phyloP scores from a whole-genome alignment of 495 filamentous ascomycete genomes.

The Penicillium coprophilum region DNA sequence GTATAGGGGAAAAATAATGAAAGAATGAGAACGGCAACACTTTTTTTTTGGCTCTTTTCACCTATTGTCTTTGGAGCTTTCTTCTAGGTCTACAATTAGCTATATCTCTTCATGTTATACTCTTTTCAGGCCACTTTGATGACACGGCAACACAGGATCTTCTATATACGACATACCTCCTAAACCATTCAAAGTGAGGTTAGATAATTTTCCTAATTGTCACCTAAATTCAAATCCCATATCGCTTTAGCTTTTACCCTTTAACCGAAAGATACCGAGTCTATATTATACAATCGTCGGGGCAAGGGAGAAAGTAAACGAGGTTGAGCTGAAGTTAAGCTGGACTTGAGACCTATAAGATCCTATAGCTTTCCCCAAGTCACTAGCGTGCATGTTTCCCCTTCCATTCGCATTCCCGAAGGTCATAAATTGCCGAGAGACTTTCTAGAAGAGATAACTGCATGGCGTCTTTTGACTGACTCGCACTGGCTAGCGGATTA shows the following conservation, averaged over 20 bases:
- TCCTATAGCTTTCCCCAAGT: not conserved
- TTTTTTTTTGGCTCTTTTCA: not conserved
- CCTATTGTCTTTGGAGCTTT: not conserved
- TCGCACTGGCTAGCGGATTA: not conserved
- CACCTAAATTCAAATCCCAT: not conserved
- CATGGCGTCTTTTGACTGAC: conserved; percentile 11
- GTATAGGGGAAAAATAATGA: conserved; percentile 13
- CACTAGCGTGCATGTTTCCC: not conserved
- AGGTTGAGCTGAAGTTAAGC: not conserved
- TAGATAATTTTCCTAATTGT: not conserved
- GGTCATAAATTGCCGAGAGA: conserved; percentile 10
- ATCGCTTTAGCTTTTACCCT: conserved; percentile 3
- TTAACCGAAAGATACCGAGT: conserved; percentile 4
- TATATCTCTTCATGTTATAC: not conserved
- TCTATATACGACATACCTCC: not conserved
- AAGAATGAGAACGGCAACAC: conserved; percentile 19
- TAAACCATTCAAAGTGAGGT: not conserved
- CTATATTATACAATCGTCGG: not conserved
- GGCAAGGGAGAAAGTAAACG: conserved; percentile 3
- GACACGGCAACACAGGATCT: not conserved
- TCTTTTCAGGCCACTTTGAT: not conserved
- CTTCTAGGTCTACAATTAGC: not conserved
- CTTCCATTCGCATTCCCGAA: not conserved
- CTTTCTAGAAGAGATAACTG: conserved; percentile 12
- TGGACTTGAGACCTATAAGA: not conserved